Base-by-base conservation (phyloP, 345 rosid genomes). In the Eucalyptus cloeziana region DNA sequence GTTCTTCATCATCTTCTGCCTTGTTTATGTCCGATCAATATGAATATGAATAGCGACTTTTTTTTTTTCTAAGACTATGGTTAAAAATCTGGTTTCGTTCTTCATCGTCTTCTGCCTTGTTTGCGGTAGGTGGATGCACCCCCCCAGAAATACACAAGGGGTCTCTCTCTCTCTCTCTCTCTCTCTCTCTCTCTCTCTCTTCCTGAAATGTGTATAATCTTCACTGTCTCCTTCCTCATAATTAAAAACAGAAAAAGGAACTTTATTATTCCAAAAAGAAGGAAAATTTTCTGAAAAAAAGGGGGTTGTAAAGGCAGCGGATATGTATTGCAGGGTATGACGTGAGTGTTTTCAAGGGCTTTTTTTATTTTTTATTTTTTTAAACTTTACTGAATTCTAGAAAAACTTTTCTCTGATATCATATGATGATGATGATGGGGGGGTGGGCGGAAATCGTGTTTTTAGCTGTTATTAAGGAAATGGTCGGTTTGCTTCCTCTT, bases 391-490 rank as follows among this genome's bases (percentile, higher is more conserved):
- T 93, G 95, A 93, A 95, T 93, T 94, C 94, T 89, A 93, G 93
- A 93, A 88, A 79, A 86, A 25, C 71, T 85, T 90, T 76, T 80
- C 62, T 37, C 88, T 86, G 90, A 51, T 71, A 90, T 87, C 50
- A 86, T 92, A 89, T 58, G 88, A 67, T 49, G 87, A 89, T 89
- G 27, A 85, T 88, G 85, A 71, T 88, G 92, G 93, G 92, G 93
- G 93, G 83, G 45, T 58, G 67, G 86, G 88, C 69, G 43, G 86
- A 90, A 92, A 37, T 89, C 88, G 87, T 88, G 88, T 87, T 87
- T 89, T 92, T 92, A 91, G 94, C 97, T 90, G 94, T 91, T 91
- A 93, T 95, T 93, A 86, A 89, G 98, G 97, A 93, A 92, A 89
- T 91, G 97, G 98, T 96, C 95, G 95, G 92, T 88, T 85, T 58